These are phyloP conservation scores for Fusarium sp. DNA, from an alignment of 2,329 filamentous ascomycete genomes.

Conservation along the genomic window DNA sequence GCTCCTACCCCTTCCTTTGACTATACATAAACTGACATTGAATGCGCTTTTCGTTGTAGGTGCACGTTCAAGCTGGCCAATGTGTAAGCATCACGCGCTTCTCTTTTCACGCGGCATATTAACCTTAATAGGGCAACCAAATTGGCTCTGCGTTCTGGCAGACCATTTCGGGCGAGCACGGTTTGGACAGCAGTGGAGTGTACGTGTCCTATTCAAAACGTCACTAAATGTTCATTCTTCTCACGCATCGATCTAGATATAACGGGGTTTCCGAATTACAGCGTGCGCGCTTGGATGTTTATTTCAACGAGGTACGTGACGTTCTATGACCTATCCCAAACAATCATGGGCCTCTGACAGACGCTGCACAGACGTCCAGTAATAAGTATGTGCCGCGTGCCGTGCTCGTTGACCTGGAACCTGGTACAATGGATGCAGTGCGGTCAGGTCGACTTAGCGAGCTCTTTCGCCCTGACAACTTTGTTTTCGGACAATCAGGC, in stretches of 20 bases:
- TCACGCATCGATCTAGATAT: constrained; percentile 56
- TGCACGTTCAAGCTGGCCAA: constrained; percentile 83
- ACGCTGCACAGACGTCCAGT: neutral
- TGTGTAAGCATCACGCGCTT: constrained; percentile 73
- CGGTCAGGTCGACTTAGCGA: constrained; percentile 96
- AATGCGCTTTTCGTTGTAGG: neutral
- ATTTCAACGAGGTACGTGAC: constrained; percentile 81
- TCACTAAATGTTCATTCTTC: neutral
- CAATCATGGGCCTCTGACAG: constrained; percentile 52
- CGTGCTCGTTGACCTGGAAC: constrained; percentile 98
- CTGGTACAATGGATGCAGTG: constrained; percentile 99
- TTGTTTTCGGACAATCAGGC: constrained; percentile 98
- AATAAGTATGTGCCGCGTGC: constrained; percentile 67
- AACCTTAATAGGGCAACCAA: constrained; percentile 88
- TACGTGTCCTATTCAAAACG: constrained; percentile 52
- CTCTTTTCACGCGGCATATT: constrained; percentile 47
- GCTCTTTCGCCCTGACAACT: constrained; percentile 99
- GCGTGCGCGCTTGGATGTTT: constrained; percentile 99
- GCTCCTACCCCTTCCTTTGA: constrained; percentile 26
- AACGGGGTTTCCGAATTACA: constrained; percentile 97
- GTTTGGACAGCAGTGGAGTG: constrained; percentile 96
- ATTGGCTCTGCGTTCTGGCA: constrained; percentile 99
- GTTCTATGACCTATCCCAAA: neutral
- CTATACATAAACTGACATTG: constrained; percentile 62
- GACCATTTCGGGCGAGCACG: constrained; percentile 89